Base-by-base conservation (phyloP, 1,139 yeast genomes). In the Komagataea norvegica region DNA sequence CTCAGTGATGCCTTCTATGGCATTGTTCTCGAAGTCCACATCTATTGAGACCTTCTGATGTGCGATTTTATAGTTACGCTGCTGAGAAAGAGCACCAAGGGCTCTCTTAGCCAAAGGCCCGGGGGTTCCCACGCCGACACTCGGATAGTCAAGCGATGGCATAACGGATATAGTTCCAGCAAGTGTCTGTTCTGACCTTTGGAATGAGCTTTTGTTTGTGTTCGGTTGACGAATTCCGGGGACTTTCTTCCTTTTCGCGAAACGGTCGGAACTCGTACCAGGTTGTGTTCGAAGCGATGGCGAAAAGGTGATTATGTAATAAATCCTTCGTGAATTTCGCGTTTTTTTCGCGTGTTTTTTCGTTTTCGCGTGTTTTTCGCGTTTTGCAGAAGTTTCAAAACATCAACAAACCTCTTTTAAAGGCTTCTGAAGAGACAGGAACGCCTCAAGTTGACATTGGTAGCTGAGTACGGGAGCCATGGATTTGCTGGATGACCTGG, bases 1-100 rank as follows among this genome's bases (percentile, higher is more conserved):
- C 55, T 88, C 96, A 0, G 97, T 87, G 49, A 75, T 71, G 11
- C 97, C 98, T n/a, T 61, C 60, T 9, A 80, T 60, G 17, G 60
- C 54, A 42, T 72, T 71, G 28, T 64, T 61, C 16, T 78, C 70
- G 29, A 83, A 60, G 56, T 82, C 87, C 5, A 83, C 73, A 55
- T 82, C 89, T 25, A 83, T 58, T 21, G 73, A 68, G 10, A 83
- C 79, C 47, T 79, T 69, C 56, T 83, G 93, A 56, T 81, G 87
- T 4, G 83, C 82, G 9, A 81, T 65, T 48, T 69, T 75, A 48
- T 78, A 69, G 34, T 51, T 51, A 18, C 50, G 30, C 3, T 49
- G 30, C 3, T 24, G 29, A 6, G 44, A 37, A 10, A 16, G 29
- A 19, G 34, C 8, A 2, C 29, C 31, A 11, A 26, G 22, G 8